phyloP scores from a whole-genome alignment of 2,329 filamentous ascomycete species.

The Sporothrix brunneoviolacea region DNA sequence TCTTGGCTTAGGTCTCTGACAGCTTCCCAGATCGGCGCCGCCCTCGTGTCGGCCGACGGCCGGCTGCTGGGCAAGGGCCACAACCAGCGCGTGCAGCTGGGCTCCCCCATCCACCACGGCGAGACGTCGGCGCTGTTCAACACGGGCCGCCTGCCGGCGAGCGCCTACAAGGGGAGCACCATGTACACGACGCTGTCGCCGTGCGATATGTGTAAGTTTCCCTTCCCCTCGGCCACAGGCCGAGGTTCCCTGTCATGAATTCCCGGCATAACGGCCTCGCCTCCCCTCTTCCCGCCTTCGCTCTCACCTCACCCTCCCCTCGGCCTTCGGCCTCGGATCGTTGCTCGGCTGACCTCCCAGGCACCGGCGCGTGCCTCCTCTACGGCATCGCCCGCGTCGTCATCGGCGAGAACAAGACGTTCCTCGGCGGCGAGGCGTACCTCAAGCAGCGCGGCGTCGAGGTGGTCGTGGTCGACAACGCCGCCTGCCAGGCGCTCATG shows the following conservation, averaged over 20 bases:
- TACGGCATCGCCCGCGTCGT: slow-evolving; percentile 70
- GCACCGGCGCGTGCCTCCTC: slow-evolving; percentile 67
- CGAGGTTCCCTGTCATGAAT: too few relatives aligned
- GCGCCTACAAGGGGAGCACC: slow-evolving; percentile 61
- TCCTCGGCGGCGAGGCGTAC: slow-evolving; percentile 66
- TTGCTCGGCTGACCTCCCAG: too few relatives aligned
- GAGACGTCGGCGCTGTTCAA: slow-evolving; percentile 72
- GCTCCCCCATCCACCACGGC: slow-evolving; percentile 62
- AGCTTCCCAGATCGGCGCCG: slow-evolving; percentile 42
- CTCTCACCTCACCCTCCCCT: background rate
- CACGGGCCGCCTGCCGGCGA: slow-evolving; percentile 63
- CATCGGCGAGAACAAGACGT: slow-evolving; percentile 71
- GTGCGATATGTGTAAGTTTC: slow-evolving; percentile 64
- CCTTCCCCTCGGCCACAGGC: background rate
- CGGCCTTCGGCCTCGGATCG: too few relatives aligned
- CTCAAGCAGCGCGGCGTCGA: slow-evolving; percentile 62
- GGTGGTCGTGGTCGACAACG: slow-evolving; percentile 62
- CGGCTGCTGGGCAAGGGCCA: slow-evolving; percentile 64
- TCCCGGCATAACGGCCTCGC: too few relatives aligned
- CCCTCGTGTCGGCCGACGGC: slow-evolving; percentile 61
- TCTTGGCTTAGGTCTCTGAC: background rate
- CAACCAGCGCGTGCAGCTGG: slow-evolving; percentile 69
- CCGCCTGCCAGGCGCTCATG: slow-evolving; percentile 64
- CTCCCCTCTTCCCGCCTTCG: background rate
- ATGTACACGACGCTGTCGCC: slow-evolving; percentile 79